Evolutionary conservation across 1,139 yeast species (phyloP).

Genomic region (Saccharomyces hybrid): DNA sequence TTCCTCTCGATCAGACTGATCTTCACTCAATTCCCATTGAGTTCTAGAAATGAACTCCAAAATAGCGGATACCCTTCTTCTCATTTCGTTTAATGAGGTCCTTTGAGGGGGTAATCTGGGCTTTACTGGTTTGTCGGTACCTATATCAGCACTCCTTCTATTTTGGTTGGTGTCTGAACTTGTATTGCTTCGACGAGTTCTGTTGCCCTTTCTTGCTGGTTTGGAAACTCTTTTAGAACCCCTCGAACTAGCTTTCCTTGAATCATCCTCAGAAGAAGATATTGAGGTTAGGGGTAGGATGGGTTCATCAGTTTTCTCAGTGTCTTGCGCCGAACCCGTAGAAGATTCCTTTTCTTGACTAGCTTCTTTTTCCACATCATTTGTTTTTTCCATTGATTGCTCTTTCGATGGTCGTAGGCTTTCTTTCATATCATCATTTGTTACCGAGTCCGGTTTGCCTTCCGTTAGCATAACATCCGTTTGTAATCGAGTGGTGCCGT

Average conservation of each 20-base stretch:
- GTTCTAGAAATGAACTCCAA: constrained; percentile 84
- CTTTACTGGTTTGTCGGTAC: constrained; percentile 59
- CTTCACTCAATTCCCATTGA: constrained; percentile 70
- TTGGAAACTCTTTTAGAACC: constrained; percentile 10
- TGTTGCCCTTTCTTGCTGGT: constrained; percentile 7
- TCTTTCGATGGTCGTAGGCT: neutral
- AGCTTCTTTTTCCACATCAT: neutral
- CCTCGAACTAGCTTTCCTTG: constrained; percentile 8
- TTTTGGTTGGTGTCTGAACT: constrained; percentile 12
- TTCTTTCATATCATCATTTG: neutral
- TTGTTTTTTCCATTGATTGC: constrained; percentile 2
- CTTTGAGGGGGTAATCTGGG: constrained; percentile 78
- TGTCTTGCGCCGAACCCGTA: neutral
- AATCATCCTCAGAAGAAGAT: constrained; percentile 12
- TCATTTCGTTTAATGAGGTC: constrained; percentile 70
- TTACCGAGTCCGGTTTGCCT: neutral
- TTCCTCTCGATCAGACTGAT: constrained; percentile 49
- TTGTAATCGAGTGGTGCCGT: neutral
- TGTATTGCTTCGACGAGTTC: constrained; percentile 17
- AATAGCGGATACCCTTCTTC: constrained; percentile 82
- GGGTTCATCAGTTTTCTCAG: neutral
- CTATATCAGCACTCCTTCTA: constrained; percentile 23
- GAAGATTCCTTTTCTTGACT: neutral
- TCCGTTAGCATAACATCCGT: neutral
- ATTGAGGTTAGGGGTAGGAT: constrained; percentile 3